A percentile compares a stretch with the other conserved stretches of the same genome.
Conservation (phyloP, 2,329 filamentous ascomycete species). For the Talaromyces sp. region DNA sequence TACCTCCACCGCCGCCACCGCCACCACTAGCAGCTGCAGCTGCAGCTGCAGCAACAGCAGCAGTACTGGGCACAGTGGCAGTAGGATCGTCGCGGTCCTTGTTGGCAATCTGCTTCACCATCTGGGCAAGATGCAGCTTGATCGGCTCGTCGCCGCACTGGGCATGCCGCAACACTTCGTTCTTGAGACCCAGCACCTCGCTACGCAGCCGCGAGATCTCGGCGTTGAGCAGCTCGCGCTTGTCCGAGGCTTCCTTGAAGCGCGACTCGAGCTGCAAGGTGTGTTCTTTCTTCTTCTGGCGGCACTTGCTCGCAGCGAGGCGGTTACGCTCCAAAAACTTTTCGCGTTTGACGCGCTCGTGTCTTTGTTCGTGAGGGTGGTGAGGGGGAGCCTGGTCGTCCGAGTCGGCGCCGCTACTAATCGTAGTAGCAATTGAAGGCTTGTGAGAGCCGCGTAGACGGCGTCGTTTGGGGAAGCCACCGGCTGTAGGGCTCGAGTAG, state of each 20-base stretch:
- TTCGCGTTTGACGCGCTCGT: slow-evolving; percentile 38
- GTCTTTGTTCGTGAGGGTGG: slow-evolving; percentile 13
- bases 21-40: slow-evolving; percentile 11
- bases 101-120: slow-evolving; percentile 34
- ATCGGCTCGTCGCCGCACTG: slow-evolving; percentile 36
- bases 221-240: slow-evolving; percentile 25
- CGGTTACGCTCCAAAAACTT: slow-evolving; percentile 57
- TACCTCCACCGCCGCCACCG: background rate
- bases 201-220: slow-evolving; percentile 33
- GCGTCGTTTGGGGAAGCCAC: slow-evolving; percentile 16
- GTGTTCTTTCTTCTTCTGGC: slow-evolving; percentile 60
- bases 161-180: slow-evolving; percentile 36
- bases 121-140: slow-evolving; percentile 31
- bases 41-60: slow-evolving; percentile 11
- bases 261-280: slow-evolving; percentile 46
- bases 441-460: slow-evolving; percentile 15
- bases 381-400: slow-evolving; percentile 19
- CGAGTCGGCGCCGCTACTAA: slow-evolving; percentile 21
- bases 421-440: slow-evolving; percentile 13
- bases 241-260: slow-evolving; percentile 32
- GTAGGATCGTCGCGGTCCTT: slow-evolving; percentile 18
- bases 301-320: slow-evolving; percentile 56
- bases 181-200: slow-evolving; percentile 36
- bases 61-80: slow-evolving; percentile 4
- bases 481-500: background rate